Evolutionary conservation across 2,329 filamentous ascomycete genomes (phyloP).

Genomic region (Neonectria hederae): DNA sequence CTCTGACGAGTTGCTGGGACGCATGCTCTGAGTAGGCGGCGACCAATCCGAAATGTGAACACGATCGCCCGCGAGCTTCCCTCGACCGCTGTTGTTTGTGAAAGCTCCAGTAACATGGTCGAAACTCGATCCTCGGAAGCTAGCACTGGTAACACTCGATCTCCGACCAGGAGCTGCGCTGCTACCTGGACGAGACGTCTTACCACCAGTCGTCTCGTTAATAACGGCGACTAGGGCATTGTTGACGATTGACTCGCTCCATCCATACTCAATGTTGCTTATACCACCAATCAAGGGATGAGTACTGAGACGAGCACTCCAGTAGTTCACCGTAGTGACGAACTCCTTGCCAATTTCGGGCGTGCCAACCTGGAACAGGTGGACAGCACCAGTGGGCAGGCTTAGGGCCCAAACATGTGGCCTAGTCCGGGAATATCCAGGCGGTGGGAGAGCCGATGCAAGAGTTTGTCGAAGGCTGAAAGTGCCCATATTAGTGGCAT

Average conservation of each 20-base stretch:
- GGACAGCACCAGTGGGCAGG: constrained; percentile 90
- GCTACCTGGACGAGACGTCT: constrained; percentile 60
- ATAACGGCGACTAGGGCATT: constrained; percentile 63
- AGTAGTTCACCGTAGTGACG: constrained; percentile 94
- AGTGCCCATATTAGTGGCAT: constrained; percentile 86
- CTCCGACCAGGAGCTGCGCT: constrained; percentile 54
- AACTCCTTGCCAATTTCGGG: constrained; percentile 95
- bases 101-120: constrained; percentile 66
- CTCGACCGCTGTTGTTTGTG: constrained; percentile 58
- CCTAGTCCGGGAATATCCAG: constrained; percentile 89
- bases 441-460: constrained; percentile 86
- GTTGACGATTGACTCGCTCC: constrained; percentile 85
- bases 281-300: constrained; percentile 92
- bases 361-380: constrained; percentile 98
- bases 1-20: constrained; percentile 81
- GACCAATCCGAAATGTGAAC: constrained; percentile 88
- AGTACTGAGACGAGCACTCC: constrained; percentile 93
- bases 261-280: constrained; percentile 97
- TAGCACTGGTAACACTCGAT: constrained; percentile 61
- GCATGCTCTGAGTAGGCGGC: constrained; percentile 89
- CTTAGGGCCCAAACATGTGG: constrained; percentile 96
- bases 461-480: constrained; percentile 92
- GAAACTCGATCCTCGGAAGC: constrained; percentile 66
- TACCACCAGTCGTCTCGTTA: constrained; percentile 55
- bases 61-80: constrained; percentile 83